phyloP scores from a whole-genome alignment of 495 filamentous ascomycete species.

The Gamarada debralockiae region DNA sequence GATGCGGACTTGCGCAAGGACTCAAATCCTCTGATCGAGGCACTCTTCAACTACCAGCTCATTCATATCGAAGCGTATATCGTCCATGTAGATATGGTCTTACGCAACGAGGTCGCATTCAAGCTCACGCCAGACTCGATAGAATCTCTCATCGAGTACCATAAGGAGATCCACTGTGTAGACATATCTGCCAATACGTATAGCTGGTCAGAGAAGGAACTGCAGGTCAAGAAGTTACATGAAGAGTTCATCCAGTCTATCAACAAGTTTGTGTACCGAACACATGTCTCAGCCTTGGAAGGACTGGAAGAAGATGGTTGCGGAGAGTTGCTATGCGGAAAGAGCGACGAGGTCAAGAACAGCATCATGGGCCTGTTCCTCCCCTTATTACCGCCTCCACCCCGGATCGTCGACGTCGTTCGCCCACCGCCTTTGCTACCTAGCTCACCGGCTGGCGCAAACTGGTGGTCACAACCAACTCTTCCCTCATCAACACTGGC shows the following conservation, averaged over 20 bases:
- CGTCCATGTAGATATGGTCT: slow-evolving; percentile 98
- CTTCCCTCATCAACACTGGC: slow-evolving; percentile 50
- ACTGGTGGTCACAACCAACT: slow-evolving; percentile 72
- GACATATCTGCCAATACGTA: slow-evolving; percentile 86
- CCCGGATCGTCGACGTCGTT: slow-evolving; percentile 87
- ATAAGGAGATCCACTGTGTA: slow-evolving; percentile 93
- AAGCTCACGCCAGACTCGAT: slow-evolving; percentile 98
- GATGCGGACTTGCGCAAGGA: slow-evolving; percentile 84
- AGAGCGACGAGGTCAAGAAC: slow-evolving; percentile 90
- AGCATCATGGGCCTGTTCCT: slow-evolving; percentile 82
- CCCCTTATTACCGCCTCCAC: slow-evolving; percentile 88
- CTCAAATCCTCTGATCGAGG: slow-evolving; percentile 83
- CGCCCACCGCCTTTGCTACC: slow-evolving; percentile 81
- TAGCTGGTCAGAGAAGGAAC: slow-evolving; percentile 96
- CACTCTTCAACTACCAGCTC: slow-evolving; percentile 90
- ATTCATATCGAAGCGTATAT: slow-evolving; percentile 96
- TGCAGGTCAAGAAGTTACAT: slow-evolving; percentile 94
- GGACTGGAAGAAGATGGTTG: slow-evolving; percentile 96
- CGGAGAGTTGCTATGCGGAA: slow-evolving; percentile 86
- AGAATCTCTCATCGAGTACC: slow-evolving; percentile 90
- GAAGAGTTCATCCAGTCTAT: slow-evolving; percentile 96
- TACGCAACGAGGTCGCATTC: slow-evolving; percentile 95
- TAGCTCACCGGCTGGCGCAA: slow-evolving; percentile 70
- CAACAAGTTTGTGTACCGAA: slow-evolving; percentile 96
- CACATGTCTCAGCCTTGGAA: slow-evolving; percentile 84